Conservation (phyloP, 163 green algal species). For the Scenedesmus sp. region DNA sequence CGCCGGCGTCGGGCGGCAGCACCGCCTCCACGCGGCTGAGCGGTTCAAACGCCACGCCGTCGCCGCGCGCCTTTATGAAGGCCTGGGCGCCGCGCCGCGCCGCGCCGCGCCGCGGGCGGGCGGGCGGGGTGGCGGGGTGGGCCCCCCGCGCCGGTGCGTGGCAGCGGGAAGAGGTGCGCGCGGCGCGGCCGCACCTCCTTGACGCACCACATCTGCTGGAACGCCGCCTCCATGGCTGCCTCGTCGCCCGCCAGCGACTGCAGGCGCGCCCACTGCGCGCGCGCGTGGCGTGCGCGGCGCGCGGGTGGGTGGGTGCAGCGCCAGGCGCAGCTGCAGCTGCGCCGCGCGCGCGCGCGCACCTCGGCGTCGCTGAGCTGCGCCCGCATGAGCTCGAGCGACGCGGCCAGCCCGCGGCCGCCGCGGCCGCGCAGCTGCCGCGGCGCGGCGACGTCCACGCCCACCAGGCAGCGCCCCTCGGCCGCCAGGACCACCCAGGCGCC, state of each 20-base stretch:
- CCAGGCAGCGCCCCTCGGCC: constrained; percentile 73
- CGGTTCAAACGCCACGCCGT: constrained; percentile 80
- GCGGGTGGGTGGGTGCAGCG: not conserved
- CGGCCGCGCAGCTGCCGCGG: constrained; percentile 59
- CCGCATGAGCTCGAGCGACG: constrained; percentile 36
- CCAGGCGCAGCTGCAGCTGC: not conserved
- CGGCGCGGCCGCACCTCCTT: constrained; percentile 50
- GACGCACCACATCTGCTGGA: constrained; percentile 54
- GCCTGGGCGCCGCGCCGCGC: constrained; percentile 44
- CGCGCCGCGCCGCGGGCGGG: not conserved
- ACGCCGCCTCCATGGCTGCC: constrained; percentile 41
- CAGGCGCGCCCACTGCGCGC: constrained; percentile 51
- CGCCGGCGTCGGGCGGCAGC: not conserved
- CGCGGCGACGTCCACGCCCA: constrained; percentile 87
- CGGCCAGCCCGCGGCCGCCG: not conserved
- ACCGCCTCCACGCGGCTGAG: constrained; percentile 45
- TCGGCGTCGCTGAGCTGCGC: constrained; percentile 64
- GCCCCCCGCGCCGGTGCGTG: not conserved
- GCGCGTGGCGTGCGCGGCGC: too few species aligned
- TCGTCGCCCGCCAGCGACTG: constrained; percentile 41
- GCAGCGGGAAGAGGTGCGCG: not conserved
- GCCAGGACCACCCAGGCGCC: constrained; percentile 87
- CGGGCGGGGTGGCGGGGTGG: not conserved
- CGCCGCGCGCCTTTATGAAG: constrained; percentile 83
- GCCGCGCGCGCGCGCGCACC: constrained; percentile 36